Conservation (phyloP, 1,284 basidiomycete species). For the Cutaneotrichosporon sp. region DNA sequence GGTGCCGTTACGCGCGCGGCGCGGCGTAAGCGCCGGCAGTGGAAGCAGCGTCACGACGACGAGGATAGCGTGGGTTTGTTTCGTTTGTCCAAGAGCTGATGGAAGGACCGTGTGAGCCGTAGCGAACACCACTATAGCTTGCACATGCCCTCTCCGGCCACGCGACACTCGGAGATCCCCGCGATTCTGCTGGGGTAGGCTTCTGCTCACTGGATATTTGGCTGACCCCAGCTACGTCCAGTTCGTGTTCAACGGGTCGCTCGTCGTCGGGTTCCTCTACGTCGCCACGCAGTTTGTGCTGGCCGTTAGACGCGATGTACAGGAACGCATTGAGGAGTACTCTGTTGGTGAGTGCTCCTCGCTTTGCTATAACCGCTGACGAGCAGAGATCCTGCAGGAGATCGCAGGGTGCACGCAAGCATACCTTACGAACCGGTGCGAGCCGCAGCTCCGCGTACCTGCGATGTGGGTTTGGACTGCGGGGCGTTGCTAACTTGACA, state of each 20-base stretch:
- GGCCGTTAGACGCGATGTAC: constrained; percentile 84
- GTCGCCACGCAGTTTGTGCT: constrained; percentile 76
- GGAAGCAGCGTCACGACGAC: constrained; percentile 35
- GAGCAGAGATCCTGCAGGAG: constrained; percentile 75
- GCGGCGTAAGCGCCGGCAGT: constrained; percentile 58
- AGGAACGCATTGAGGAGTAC: constrained; percentile 80
- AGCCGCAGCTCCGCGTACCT: constrained; percentile 60
- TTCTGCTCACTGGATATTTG: not conserved
- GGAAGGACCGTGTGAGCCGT: constrained; percentile 1
- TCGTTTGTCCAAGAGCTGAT: too few species aligned
- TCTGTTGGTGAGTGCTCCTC: constrained; percentile 63
- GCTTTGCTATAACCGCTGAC: not conserved
- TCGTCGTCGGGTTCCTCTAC: constrained; percentile 79
- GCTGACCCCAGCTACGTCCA: constrained; percentile 68
- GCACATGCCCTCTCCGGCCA: constrained; percentile 34
- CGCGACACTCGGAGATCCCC: constrained; percentile 47
- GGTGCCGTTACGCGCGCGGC: constrained; percentile 64
- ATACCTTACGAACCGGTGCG: constrained; percentile 78
- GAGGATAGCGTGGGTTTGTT: not conserved
- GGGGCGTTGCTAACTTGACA: constrained; percentile 10
- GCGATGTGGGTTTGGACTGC: constrained; percentile 65
- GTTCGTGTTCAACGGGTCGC: constrained; percentile 87
- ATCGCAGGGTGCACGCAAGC: constrained; percentile 74
- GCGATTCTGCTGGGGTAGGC: constrained; percentile 63
- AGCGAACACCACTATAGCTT: constrained; percentile 39